Evolutionary conservation across 352 stramenopile genomes (phyloP).

Genomic region (Phytophthora cactorum): DNA sequence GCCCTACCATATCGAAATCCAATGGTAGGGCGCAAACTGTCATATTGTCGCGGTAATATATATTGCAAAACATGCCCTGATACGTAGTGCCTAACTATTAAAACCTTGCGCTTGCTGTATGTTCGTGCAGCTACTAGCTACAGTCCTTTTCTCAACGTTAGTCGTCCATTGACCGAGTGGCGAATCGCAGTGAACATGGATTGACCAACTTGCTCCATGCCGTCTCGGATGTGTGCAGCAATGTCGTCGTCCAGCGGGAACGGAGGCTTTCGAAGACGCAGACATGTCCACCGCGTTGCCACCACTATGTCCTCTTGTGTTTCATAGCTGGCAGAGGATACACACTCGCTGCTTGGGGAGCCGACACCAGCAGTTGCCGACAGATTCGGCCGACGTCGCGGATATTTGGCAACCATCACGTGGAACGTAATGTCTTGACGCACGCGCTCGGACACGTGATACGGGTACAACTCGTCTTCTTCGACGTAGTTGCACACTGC

Average conservation of each 20-base stretch:
- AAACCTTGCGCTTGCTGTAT: too few species aligned
- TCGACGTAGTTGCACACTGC: conserved; percentile 54
- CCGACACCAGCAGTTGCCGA: not conserved
- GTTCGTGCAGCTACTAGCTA: not conserved
- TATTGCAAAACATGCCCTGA: too few species aligned
- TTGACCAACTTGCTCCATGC: conserved; percentile 30
- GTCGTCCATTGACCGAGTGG: conserved; percentile 12
- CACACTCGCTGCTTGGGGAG: conserved; percentile 4
- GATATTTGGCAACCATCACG: conserved; percentile 41
- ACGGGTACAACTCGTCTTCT: conserved; percentile 56
- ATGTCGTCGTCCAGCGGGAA: conserved; percentile 34
- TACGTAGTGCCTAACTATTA: too few species aligned
- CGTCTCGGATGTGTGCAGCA: conserved; percentile 27
- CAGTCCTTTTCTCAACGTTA: not conserved
- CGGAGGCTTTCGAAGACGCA: conserved; percentile 39
- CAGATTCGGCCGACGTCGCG: conserved; percentile 6
- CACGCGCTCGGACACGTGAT: conserved; percentile 38
- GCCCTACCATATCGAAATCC: too few species aligned
- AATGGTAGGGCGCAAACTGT: too few species aligned
- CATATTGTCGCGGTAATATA: too few species aligned
- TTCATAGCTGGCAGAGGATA: not conserved
- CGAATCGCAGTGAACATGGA: conserved; percentile 35
- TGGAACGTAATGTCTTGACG: conserved; percentile 57
- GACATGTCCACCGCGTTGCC: conserved; percentile 40
- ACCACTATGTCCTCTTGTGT: conserved; percentile 33